Conservation (phyloP, 805 yeast species). For the Limtongozyma cylindracea region DNA sequence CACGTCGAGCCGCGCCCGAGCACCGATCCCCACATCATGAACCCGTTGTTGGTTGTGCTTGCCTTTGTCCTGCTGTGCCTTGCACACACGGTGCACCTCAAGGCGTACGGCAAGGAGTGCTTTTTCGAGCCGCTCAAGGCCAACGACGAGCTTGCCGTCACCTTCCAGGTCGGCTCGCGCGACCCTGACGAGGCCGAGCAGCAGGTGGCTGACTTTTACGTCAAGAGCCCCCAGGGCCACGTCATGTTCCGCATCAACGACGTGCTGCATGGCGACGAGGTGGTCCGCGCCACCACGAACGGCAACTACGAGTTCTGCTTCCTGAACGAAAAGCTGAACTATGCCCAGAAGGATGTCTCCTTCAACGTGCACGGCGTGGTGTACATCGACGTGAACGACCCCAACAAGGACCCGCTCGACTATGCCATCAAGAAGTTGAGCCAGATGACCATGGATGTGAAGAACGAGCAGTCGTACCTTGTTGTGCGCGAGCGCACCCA, state of each 20-base stretch:
- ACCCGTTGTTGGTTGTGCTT: slow-evolving; percentile 1
- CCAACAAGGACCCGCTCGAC: slow-evolving; percentile 58
- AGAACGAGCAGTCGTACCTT: slow-evolving; percentile 80
- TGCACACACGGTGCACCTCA: slow-evolving; percentile 67
- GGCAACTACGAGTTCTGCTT: slow-evolving; percentile 83
- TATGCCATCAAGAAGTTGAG: slow-evolving; percentile 55
- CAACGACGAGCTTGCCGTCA: slow-evolving; percentile 69
- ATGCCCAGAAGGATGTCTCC: slow-evolving; percentile 71
- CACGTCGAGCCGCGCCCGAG: too few species aligned
- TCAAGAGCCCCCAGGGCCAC: slow-evolving; percentile 16
- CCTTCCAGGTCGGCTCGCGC: slow-evolving; percentile 87
- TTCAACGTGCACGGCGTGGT: slow-evolving; percentile 89
- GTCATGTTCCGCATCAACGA: slow-evolving; percentile 22
- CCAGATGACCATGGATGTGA: slow-evolving; percentile 62
- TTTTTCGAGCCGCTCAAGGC: slow-evolving; percentile 62
- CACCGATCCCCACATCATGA: background rate
- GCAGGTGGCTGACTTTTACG: slow-evolving; percentile 34
- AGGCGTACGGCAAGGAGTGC: slow-evolving; percentile 70
- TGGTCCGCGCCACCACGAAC: slow-evolving; percentile 30
- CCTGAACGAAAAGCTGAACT: slow-evolving; percentile 55
- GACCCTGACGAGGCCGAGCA: slow-evolving; percentile 47
- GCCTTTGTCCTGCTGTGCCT: slow-evolving; percentile 3
- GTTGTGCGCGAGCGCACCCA: slow-evolving; percentile 93
- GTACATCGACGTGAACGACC: slow-evolving; percentile 58
- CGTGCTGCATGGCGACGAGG: slow-evolving; percentile 62